phyloP scores from a whole-genome alignment of 108 stramenopile genomes.

The Nitzschia inconspicua region DNA sequence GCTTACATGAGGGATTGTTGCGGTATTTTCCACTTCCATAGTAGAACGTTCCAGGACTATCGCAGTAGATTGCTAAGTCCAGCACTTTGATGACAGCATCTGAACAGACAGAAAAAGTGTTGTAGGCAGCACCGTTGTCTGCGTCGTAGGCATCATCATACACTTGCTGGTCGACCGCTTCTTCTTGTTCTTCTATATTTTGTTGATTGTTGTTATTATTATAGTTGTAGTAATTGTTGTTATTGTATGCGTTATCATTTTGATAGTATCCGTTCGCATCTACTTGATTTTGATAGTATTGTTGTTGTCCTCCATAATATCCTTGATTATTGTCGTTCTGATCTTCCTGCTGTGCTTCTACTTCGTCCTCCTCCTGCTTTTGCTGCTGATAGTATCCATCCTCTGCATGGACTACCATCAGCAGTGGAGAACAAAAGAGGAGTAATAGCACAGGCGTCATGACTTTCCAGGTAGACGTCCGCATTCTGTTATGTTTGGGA shows the following conservation, averaged over 20 bases:
- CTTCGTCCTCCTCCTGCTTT: too few species aligned
- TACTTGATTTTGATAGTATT: too few species aligned
- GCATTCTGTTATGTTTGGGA: too few species aligned
- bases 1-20: conserved; percentile 34
- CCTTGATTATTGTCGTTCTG: too few species aligned
- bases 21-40: conserved; percentile 58
- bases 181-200: neutral
- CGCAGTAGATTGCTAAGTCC: conserved; percentile 37
- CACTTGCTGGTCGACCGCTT: neutral
- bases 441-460: too few species aligned
- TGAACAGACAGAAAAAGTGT: conserved; percentile 25
- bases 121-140: neutral
- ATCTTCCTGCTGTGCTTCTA: too few species aligned
- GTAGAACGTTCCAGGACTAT: conserved; percentile 56
- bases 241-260: neutral
- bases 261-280: neutral
- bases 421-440: too few species aligned
- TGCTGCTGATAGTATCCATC: too few species aligned
- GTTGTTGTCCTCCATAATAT: too few species aligned
- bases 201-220: neutral
- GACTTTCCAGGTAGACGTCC: too few species aligned
- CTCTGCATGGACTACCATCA: too few species aligned
- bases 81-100: conserved; percentile 41
- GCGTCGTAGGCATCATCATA: neutral
- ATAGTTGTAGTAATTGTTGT: conserved; percentile 6